Evolutionary conservation across 441 rosid species (phyloP).

Genomic region (Populus hybrid): DNA sequence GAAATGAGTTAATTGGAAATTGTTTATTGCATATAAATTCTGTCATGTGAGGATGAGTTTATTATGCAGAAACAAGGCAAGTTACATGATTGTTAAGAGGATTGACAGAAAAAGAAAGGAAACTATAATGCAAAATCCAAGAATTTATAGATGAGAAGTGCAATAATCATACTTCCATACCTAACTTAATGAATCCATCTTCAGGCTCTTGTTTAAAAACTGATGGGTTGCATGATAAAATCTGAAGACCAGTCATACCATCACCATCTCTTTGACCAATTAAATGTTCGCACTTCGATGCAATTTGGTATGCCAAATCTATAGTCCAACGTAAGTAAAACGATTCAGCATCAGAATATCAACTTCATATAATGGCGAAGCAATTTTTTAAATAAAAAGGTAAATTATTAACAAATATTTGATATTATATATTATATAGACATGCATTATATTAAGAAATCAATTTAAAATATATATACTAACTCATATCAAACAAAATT

Average conservation of each 20-base stretch:
- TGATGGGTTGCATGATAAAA: not conserved
- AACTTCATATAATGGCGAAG: too few relatives aligned
- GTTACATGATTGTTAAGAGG: not conserved
- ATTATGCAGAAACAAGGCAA: not conserved
- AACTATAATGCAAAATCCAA: not conserved
- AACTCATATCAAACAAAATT: too few relatives aligned
- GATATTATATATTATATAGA: too few relatives aligned
- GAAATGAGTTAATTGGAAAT: not conserved
- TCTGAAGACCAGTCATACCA: not conserved
- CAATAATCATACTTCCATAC: not conserved
- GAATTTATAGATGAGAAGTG: not conserved
- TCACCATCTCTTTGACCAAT: not conserved
- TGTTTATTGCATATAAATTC: not conserved
- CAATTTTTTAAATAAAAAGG: too few relatives aligned
- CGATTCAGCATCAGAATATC: too few relatives aligned
- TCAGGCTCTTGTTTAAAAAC: not conserved
- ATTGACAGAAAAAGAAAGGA: not conserved
- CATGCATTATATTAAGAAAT: too few relatives aligned
- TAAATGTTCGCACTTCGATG: not conserved
- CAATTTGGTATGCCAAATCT: not conserved
- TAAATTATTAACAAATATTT: too few relatives aligned
- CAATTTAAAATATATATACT: too few relatives aligned
- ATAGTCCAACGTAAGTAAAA: too few relatives aligned
- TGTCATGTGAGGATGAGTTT: not conserved
- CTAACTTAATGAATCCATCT: not conserved